Base-by-base conservation (phyloP, 257 asterid species). In the Knoxia roxburghii region DNA sequence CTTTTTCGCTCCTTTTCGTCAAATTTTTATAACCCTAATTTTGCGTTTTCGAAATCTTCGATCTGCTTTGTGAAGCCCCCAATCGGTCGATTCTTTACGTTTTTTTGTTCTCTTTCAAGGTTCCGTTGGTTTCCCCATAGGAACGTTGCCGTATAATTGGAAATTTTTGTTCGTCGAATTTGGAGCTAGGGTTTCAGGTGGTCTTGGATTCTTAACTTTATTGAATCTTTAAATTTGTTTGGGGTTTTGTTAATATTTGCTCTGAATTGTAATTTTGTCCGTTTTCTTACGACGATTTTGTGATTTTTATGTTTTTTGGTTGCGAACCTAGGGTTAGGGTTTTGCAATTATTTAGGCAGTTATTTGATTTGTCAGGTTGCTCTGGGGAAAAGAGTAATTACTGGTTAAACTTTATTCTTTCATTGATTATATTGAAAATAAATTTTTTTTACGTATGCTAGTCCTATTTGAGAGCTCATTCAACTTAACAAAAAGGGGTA, bases 281-380 rank as follows among this genome's bases (percentile, higher is more conserved):
- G 11, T 32, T 40, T 54, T 70, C 59, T 66, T 33, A 37, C 20
- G 50, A 27, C 21, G 23, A 26, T 35, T 51, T 11, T 50, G 26
- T 21, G 53, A 33, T 61, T 40, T 21, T 43, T 24, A 0, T 0
- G 40, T 29, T 64, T 1, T n/a, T 2, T 24, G 30, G 33, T 64
- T 78, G 56, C 56, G 53, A 63, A 70, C 54, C 72, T 82, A 68
- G 86, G 90, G 86, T 81, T 81, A 77, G 82, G 90, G 80, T 78
- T 84, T 78, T 27, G n/a, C 35, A 40, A 56, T 10, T 65, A 27
- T 56, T 57, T n/a, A 15, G 53, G 4, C 49, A 0, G 17, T 63
- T 35, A 52, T 23, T 26, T 62, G 2, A 63, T 23, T 3, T 15
- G 39, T 62, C 21, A 27, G 41, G 6, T 58, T 70, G 50, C 20